Evolutionary conservation across 148 eudicot genomes (phyloP).

Genomic region (Vaccinium darrowii): DNA sequence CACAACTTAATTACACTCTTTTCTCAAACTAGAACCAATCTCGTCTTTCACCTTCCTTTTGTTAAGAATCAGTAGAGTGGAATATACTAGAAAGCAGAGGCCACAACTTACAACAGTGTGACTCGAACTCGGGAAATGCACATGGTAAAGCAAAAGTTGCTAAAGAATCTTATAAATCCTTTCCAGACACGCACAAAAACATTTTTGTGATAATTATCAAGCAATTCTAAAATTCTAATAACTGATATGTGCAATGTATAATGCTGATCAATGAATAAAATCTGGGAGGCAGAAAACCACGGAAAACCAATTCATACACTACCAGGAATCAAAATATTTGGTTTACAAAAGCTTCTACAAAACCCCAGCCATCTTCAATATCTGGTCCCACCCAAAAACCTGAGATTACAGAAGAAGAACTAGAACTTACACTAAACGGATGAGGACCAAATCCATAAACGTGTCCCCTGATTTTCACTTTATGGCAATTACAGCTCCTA

Average conservation of each 20-base stretch:
- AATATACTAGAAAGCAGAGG: background rate
- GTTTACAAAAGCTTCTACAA: conserved; percentile 59
- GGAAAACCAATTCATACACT: background rate
- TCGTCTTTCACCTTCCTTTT: background rate
- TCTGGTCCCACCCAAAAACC: conserved; percentile 93
- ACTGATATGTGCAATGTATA: background rate
- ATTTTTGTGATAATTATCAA: background rate
- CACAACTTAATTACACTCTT: background rate
- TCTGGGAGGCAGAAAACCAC: conserved; percentile 25
- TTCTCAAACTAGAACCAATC: background rate
- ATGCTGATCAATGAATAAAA: background rate
- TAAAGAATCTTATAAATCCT: background rate
- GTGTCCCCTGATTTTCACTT: conserved; percentile 15
- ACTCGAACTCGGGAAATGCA: background rate
- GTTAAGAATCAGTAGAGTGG: background rate
- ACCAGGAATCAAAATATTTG: conserved; percentile 30
- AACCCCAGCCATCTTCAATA: conserved; percentile 86
- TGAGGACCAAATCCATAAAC: conserved; percentile 14
- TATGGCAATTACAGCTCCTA: conserved; percentile 13
- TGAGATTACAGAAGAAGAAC: conserved; percentile 30
- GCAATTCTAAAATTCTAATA: background rate
- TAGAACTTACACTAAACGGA: conserved; percentile 30
- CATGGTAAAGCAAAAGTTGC: background rate
- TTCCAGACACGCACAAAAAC: background rate
- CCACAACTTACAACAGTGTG: background rate